Evolutionary conservation across 805 yeast species (phyloP), one percentile per base, ranked within the genome.

Genomic region (Starmerella gropengiesseri): DNA sequence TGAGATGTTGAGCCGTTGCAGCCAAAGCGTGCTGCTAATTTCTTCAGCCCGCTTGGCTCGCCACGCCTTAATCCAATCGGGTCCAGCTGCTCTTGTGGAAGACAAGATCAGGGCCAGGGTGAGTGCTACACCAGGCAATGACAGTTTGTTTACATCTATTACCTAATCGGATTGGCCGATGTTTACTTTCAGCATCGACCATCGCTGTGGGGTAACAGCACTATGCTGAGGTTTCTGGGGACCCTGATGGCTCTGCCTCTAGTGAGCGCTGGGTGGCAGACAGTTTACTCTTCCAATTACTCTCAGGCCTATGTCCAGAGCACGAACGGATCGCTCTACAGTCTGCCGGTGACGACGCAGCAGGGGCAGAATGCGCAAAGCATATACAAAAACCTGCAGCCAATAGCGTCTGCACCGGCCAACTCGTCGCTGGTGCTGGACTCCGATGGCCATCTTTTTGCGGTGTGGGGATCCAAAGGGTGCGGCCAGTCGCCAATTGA

Each of bases 341-440:
- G 43, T 13, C 36, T 54, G 32, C 41, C 47, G 3, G 44, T 52
- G 9, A 29, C 38, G 19, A 16, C 19, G 2, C 30, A n/a, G n/a
- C n/a, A 33, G 16, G 17, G 30, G 4, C 22, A 37, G 20, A 33
- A 40, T 13, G 29, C 33, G 7, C 21, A 18, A 5, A 46, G 43
- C 25, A 31, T 53, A 14, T 29, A 34, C 11, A 5, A 29, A 29
- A 20, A 38, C 9, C 34, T 60, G 16, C 14, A 22, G n/a, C 32
- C 31, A 28, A 45, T 60, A 14, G 31, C 60, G 4, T n/a, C 53
- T 3, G 44, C 53, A 6, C 63, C 64, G 9, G 34, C 47, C 9
- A 53, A 55, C 40, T 28, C 61, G n/a, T 38, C 55, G 14, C 47
- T 61, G 4, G 58, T 55, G 1, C 39, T 57, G 8, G 62, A 53